Conservation (phyloP, 2,329 filamentous ascomycete genomes). For the Aspergillus terreus region DNA sequence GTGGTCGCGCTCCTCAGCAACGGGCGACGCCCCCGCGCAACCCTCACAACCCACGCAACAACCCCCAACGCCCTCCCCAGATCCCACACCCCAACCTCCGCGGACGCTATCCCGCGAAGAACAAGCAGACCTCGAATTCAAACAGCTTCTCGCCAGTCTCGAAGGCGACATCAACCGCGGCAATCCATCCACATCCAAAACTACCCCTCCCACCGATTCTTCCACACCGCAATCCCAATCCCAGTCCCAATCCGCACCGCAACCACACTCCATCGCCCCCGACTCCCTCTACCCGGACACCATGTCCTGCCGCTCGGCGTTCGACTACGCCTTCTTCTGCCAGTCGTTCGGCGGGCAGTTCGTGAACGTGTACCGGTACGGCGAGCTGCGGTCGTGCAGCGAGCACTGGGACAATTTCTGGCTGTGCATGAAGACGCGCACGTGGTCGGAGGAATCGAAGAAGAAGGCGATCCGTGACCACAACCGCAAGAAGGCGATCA, state of each 20-base stretch:
- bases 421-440: constrained; percentile 89
- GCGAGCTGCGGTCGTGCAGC: constrained; percentile 69
- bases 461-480: constrained; percentile 60
- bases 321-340: constrained; percentile 93
- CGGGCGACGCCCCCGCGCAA: constrained; percentile 22
- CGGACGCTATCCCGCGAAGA: constrained; percentile 40
- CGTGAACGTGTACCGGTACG: constrained; percentile 85
- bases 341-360: constrained; percentile 88
- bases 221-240: constrained; percentile 6
- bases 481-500: constrained; percentile 64
- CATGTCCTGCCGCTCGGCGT: constrained; percentile 86
- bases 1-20: constrained; percentile 39
- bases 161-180: constrained; percentile 30
- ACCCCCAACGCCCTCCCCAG: constrained; percentile 8
- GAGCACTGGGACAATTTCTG: constrained; percentile 93
- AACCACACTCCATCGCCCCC: constrained; percentile 46
- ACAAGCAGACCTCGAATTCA: constrained; percentile 53
- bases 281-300: constrained; percentile 71
- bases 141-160: constrained; percentile 50
- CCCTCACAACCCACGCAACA: constrained; percentile 11
- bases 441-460: constrained; percentile 57
- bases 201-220: background rate
- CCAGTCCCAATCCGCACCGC: constrained; percentile 7
- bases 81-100: constrained; percentile 21
- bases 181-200: constrained; percentile 1